These are phyloP conservation scores for Tilletia caries DNA, from an alignment of 1,284 basidiomycete species.

Conservation along the genomic window DNA sequence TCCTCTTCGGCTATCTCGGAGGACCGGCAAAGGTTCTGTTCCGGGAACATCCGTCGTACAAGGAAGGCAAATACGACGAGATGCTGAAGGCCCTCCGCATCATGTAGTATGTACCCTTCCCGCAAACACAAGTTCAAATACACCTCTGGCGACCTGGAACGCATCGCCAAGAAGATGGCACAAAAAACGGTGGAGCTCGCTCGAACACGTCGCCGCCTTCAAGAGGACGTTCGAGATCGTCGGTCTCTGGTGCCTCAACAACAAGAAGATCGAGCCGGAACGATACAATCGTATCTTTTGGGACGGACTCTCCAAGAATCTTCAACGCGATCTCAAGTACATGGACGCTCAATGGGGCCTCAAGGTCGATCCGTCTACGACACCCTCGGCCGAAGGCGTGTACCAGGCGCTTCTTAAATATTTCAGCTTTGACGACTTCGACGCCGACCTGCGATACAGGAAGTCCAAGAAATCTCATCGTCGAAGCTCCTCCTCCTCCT, in stretches of 20 bases:
- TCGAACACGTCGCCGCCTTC: not conserved
- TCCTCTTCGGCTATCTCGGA: not conserved
- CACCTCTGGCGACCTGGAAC: not conserved
- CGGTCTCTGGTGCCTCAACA: not conserved
- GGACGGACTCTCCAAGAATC: not conserved
- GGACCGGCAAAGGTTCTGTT: not conserved
- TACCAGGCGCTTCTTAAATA: not conserved
- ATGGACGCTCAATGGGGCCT: not conserved
- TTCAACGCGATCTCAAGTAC: not conserved
- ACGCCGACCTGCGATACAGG: not conserved
- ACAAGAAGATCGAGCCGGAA: not conserved
- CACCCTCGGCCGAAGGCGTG: not conserved
- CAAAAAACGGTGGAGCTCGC: not conserved
- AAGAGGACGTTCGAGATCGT: not conserved
- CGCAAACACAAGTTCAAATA: conserved; percentile 1
- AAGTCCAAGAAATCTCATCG: not conserved
- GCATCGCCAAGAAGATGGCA: not conserved
- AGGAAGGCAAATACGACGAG: not conserved
- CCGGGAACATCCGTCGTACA: not conserved
- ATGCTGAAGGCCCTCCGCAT: not conserved
- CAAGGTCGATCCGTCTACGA: not conserved
- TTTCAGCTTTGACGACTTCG: not conserved
- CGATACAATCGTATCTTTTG: not conserved
- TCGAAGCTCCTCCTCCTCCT: not conserved
- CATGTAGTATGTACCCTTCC: not conserved